A percentile compares a stretch with the other conserved stretches of the same genome.
Conservation (phyloP, 1,284 basidiomycete species). For the Takashimella tepidaria region DNA sequence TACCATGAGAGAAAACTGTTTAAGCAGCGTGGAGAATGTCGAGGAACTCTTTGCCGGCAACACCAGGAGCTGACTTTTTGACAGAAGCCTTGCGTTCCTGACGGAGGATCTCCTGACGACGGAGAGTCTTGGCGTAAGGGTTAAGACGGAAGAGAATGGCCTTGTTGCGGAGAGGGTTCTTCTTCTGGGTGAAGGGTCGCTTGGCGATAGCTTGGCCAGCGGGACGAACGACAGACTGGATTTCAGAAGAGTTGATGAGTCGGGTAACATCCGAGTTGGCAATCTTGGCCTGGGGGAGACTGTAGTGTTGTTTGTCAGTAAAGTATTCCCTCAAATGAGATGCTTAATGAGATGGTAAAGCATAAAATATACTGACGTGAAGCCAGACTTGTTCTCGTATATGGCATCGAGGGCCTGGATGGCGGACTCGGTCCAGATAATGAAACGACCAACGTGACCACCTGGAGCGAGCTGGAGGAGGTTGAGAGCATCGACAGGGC, state of each 20-base stretch:
- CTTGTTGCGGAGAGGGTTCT: slow-evolving; percentile 98
- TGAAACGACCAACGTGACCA: slow-evolving; percentile 97
- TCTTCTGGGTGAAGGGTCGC: slow-evolving; percentile 94
- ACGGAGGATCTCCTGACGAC: slow-evolving; percentile 68
- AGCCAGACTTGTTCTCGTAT: slow-evolving; percentile 95
- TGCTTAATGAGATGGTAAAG: neutral
- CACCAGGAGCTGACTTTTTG: slow-evolving; percentile 47
- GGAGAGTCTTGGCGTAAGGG: slow-evolving; percentile 94
- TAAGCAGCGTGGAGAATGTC: slow-evolving; percentile 78
- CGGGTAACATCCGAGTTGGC: slow-evolving; percentile 94
- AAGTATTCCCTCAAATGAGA: neutral
- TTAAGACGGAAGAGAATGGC: slow-evolving; percentile 96
- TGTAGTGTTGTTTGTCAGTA: too few species aligned
- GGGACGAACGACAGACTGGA: slow-evolving; percentile 89
- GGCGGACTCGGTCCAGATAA: slow-evolving; percentile 98
- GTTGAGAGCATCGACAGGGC: slow-evolving; percentile 91
- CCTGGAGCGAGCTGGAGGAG: slow-evolving; percentile 98
- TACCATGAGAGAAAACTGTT: slow-evolving; percentile 37
- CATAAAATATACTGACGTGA: slow-evolving; percentile 54
- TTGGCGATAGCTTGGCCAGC: slow-evolving; percentile 53
- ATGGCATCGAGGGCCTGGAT: slow-evolving; percentile 90
- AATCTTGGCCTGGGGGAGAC: slow-evolving; percentile 92
- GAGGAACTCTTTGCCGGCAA: slow-evolving; percentile 81
- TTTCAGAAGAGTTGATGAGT: slow-evolving; percentile 96
- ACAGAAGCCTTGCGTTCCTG: slow-evolving; percentile 43